phyloP scores from a whole-genome alignment of 2,329 filamentous ascomycete species.

The Magnaporthales sp. region DNA sequence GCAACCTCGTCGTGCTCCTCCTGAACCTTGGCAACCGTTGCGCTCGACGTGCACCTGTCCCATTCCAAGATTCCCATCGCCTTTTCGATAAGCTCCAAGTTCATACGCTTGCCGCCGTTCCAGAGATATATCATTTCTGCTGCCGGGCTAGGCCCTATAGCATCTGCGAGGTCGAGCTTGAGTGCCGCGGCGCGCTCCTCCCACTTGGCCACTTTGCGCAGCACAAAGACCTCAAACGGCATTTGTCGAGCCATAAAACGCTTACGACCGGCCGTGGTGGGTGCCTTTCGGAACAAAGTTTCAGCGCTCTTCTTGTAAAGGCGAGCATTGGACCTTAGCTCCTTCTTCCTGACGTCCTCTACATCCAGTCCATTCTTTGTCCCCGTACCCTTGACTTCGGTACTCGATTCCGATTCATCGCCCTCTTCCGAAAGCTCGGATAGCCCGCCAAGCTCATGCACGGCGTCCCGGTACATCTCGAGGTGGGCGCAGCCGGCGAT shows the following conservation, averaged over 20 bases:
- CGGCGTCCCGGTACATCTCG: constrained; percentile 65
- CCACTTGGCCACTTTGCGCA: constrained; percentile 83
- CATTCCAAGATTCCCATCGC: constrained; percentile 58
- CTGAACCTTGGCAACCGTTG: constrained; percentile 33
- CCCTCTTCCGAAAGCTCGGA: constrained; percentile 7
- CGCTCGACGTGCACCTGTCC: constrained; percentile 46
- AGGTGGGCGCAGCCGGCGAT: constrained; percentile 72
- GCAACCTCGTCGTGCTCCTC: constrained; percentile 52
- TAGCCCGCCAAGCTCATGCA: constrained; percentile 22
- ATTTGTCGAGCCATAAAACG: constrained; percentile 82
- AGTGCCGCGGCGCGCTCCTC: constrained; percentile 63
- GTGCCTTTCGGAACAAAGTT: constrained; percentile 62
- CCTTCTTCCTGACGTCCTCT: constrained; percentile 8
- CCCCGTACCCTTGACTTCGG: constrained; percentile 8
- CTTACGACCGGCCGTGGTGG: constrained; percentile 72
- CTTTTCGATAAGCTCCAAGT: constrained; percentile 49
- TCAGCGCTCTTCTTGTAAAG: constrained; percentile 56
- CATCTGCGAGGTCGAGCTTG: constrained; percentile 65
- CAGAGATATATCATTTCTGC: constrained; percentile 93
- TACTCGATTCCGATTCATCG: constrained; percentile 9
- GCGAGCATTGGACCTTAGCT: constrained; percentile 30
- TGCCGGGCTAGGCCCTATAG: constrained; percentile 69
- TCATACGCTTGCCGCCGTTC: constrained; percentile 83
- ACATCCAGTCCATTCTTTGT: constrained; percentile 17
- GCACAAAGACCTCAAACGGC: constrained; percentile 80